Evolutionary conservation across 1,284 basidiomycete genomes (phyloP), one percentile per base, ranked within the genome.

Genomic region (Agroathelia rolfsii): DNA sequence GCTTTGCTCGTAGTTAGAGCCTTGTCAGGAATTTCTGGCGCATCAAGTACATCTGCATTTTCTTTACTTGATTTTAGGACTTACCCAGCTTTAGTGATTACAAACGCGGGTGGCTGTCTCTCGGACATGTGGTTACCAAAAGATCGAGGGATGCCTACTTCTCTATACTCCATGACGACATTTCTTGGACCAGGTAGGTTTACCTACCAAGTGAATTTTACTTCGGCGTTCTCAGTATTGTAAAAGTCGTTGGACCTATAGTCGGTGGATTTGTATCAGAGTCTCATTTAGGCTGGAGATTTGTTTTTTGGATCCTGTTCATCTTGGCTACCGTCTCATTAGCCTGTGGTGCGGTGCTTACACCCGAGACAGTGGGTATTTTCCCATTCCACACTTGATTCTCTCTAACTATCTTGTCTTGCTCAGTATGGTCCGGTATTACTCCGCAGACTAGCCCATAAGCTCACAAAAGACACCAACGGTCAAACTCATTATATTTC

Each of bases 231-330:
- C 36, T 41, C 14, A 42, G 15, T 18, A 22, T n/a, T 30, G 29
- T 33, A 34, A 25, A 41, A 68, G 69, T 75, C 6, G 55, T 72
- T 23, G 73, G 78, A 0, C 77, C 77, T 1, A 69, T 81, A 27
- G 67, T 76, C 13, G 76, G 79, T 13, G 77, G 77, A 13, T 78
- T 65, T 48, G 62, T 73, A 9, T 64, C 62, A n/a, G 51, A 70
- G 39, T 47, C 58, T 16, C 57, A 47, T 24, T 56, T 69, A 5
- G 70, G 69, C 8, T 85, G 76, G 76, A 61, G 72, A 22, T 79
- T 78, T 55, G 72, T 76, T 28, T 82, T 84, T 52, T 81, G 77
- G 75, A 57, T 83, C 29, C 72, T 80, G 60, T 66, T 76, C 44
- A 68, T 71, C 11, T 64, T 73, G 38, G 61, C 71, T 15, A 64